Evolutionary conservation across 352 stramenopile genomes (phyloP).

Genomic region (Phytopythium ostracodes): DNA sequence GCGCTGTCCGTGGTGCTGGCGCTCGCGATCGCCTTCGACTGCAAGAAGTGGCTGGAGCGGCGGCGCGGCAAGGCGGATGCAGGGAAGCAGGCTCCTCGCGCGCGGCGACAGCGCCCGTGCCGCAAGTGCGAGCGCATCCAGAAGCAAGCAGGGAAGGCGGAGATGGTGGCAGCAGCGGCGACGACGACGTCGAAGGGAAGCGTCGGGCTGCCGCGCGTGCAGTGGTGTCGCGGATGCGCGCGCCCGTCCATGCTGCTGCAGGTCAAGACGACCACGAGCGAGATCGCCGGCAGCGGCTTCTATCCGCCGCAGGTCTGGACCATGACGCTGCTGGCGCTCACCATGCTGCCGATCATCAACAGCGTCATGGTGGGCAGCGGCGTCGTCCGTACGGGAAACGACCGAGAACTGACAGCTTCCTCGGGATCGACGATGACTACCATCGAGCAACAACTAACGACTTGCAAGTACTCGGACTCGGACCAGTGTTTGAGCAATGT

Average conservation of each 20-base stretch:
- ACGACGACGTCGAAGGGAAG: not conserved
- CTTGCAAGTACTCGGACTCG: slow-evolving; percentile 62
- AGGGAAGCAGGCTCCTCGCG: not conserved
- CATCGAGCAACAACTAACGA: slow-evolving; percentile 44
- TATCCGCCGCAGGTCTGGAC: slow-evolving; percentile 35
- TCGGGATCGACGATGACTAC: slow-evolving; percentile 12
- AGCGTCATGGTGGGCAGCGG: slow-evolving; percentile 30
- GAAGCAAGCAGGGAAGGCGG: not conserved
- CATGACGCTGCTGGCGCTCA: slow-evolving; percentile 31
- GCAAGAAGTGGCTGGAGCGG: slow-evolving; percentile 14
- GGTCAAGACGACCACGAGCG: slow-evolving; percentile 34
- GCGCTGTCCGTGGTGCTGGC: slow-evolving; percentile 22
- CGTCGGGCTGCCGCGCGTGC: slow-evolving; percentile 19
- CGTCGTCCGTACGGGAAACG: not conserved
- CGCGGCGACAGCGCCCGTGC: not conserved
- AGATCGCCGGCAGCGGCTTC: slow-evolving; percentile 37
- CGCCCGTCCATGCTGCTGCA: slow-evolving; percentile 23
- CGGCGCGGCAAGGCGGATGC: not conserved
- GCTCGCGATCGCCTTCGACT: slow-evolving; percentile 26
- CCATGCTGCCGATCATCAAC: slow-evolving; percentile 43
- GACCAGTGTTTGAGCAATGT: slow-evolving; percentile 58
- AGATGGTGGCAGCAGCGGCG: not conserved
- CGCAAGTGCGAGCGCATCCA: slow-evolving; percentile 9
- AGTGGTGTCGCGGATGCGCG: slow-evolving; percentile 18
- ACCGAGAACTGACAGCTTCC: slow-evolving; percentile 7